These are phyloP conservation scores for Phycomyces nitens DNA, from an alignment of 192 early-diverging fungal genomes.

Conservation along the genomic window DNA sequence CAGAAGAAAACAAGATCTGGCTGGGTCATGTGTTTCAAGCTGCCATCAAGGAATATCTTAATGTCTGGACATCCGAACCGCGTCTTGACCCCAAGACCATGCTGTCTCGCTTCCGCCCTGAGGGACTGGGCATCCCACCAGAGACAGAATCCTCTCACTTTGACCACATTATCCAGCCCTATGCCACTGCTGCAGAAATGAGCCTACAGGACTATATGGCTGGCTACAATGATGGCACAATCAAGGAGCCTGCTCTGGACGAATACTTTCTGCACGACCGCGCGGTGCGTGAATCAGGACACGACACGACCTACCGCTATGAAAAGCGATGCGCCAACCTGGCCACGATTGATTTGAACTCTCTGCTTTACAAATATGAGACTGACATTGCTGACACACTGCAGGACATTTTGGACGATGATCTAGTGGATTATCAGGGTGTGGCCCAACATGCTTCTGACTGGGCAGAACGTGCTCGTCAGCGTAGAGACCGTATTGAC, in stretches of 20 bases:
- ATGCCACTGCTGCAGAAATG: slow-evolving; percentile 62
- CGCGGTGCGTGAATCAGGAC: slow-evolving; percentile 92
- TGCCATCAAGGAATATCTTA: slow-evolving; percentile 85
- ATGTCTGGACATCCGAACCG: slow-evolving; percentile 84
- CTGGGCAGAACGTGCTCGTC: slow-evolving; percentile 64
- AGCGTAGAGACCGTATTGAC: slow-evolving; percentile 65
- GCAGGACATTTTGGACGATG: slow-evolving; percentile 52
- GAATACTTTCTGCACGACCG: slow-evolving; percentile 96
- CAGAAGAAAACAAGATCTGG: slow-evolving; percentile 66
- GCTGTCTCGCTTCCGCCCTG: slow-evolving; percentile 79
- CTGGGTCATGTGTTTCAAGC: slow-evolving; percentile 64
- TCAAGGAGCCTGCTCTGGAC: slow-evolving; percentile 83
- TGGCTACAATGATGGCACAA: slow-evolving; percentile 63
- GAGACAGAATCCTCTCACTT: slow-evolving; percentile 93
- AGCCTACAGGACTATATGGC: slow-evolving; percentile 69
- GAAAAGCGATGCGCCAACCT: slow-evolving; percentile 88
- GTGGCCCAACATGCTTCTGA: slow-evolving; percentile 45
- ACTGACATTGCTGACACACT: slow-evolving; percentile 80
- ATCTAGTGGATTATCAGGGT: slow-evolving; percentile 43
- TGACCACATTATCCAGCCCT: slow-evolving; percentile 82
- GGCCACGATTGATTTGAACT: slow-evolving; percentile 91
- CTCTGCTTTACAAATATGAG: slow-evolving; percentile 93
- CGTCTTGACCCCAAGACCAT: slow-evolving; percentile 72
- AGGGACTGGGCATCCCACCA: slow-evolving; percentile 91
- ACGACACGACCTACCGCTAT: slow-evolving; percentile 92